phyloP scores from a whole-genome alignment of 2,329 filamentous ascomycete species.

The Mycogone perniciosa region DNA sequence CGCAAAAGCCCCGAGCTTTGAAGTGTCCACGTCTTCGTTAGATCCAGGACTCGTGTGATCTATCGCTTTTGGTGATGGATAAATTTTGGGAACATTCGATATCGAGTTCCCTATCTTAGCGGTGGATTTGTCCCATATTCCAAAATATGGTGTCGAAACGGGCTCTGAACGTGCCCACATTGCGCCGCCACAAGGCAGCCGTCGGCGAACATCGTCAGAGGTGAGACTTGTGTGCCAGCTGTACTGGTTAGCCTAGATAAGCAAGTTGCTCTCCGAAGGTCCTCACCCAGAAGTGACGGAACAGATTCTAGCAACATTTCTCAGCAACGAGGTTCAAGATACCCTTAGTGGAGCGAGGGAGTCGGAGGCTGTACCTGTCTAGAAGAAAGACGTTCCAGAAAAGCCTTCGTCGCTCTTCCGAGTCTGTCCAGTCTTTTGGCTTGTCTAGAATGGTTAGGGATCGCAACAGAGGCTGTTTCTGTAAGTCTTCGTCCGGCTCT shows the following conservation, averaged over 20 bases:
- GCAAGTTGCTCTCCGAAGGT: not conserved
- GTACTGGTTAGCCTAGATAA: not conserved
- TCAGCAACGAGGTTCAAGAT: not conserved
- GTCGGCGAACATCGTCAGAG: constrained; percentile 24
- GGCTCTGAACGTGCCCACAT: constrained; percentile 34
- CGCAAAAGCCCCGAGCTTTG: constrained; percentile 39
- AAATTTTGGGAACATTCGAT: constrained; percentile 30
- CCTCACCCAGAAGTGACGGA: constrained; percentile 20
- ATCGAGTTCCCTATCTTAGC: constrained; percentile 35
- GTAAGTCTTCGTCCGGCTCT: constrained; percentile 14
- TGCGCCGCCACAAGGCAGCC: constrained; percentile 32
- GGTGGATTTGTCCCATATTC: constrained; percentile 37
- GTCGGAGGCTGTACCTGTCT: constrained; percentile 19
- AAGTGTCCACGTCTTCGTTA: constrained; percentile 20
- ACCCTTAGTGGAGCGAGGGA: not conserved
- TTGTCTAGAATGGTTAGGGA: not conserved
- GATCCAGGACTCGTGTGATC: constrained; percentile 9
- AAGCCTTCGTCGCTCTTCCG: constrained; percentile 26
- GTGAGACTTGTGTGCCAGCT: constrained; percentile 30
- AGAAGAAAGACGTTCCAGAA: constrained; percentile 30
- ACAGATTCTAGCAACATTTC: constrained; percentile 15
- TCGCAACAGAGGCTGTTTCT: constrained; percentile 1
- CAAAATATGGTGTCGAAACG: constrained; percentile 37
- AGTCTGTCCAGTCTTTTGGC: constrained; percentile 26
- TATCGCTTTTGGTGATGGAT: constrained; percentile 16